A percentile compares a stretch with the other conserved stretches of the same genome.
Evolutionary conservation across 208 protist genomes (phyloP).

Genomic region (Leishmania turanica): DNA sequence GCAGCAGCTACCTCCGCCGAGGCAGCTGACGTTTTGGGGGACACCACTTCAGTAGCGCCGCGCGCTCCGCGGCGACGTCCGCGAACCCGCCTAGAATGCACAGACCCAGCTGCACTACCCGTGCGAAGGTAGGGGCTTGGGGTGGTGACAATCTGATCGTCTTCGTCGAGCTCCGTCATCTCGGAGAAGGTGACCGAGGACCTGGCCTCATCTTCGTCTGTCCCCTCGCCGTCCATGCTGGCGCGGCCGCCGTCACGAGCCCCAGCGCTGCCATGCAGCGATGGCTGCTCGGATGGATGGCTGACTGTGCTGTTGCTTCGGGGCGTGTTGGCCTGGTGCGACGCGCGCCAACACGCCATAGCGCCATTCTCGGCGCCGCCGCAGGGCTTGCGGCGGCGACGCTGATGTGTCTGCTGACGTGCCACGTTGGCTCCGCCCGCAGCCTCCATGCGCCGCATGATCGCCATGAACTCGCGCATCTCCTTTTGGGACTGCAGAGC

Average conservation of each 20-base stretch:
- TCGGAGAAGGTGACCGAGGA: neutral
- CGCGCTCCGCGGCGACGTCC: neutral
- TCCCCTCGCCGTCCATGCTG: constrained; percentile 3
- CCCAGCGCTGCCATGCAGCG: neutral
- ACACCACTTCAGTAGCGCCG: neutral
- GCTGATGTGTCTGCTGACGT: neutral
- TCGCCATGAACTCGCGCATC: constrained; percentile 41
- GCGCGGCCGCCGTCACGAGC: neutral
- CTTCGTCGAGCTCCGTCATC: neutral
- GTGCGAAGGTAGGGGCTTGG: neutral
- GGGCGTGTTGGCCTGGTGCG: neutral
- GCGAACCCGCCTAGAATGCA: neutral
- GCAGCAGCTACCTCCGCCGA: neutral
- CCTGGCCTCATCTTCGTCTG: neutral
- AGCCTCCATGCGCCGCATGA: constrained; percentile 44
- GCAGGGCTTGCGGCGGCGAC: neutral
- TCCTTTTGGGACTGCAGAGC: constrained; percentile 44
- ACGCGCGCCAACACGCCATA: neutral
- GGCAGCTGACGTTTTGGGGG: neutral
- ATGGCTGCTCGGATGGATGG: neutral
- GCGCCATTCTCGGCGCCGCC: neutral
- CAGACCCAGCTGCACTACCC: neutral
- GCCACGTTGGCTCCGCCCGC: constrained; percentile 9
- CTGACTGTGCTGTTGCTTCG: neutral
- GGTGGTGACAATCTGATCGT: neutral